Base-by-base conservation (phyloP, 225 moss, liverwort and hornwort genomes). In the Polytrichum commune region DNA sequence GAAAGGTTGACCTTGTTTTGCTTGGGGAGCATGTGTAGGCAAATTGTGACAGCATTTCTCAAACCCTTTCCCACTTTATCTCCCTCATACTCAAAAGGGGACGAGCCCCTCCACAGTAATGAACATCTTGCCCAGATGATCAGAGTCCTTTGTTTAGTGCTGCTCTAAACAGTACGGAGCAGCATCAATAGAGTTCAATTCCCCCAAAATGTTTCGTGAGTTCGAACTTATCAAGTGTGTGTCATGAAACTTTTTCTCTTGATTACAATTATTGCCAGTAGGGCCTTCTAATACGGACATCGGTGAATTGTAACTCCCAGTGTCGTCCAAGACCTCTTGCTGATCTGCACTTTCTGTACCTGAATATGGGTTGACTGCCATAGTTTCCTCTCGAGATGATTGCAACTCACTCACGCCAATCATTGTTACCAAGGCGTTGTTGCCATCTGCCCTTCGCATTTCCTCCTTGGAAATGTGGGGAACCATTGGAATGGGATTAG, bases 241-340 rank as follows among this genome's bases (percentile, higher is more conserved):
- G 46, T 46, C 46, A 46, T 46, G 46, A 46, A 7, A 29, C 28
- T 78, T 66, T 30, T 66, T 78, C 25, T 35, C 53, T 68, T 69
- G 62, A 60, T 46, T 67, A 63, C 35, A 69, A 55, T 13, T 63
- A 25, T 35, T 63, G 10, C 82, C 66, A 63, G 54, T 66, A 3
- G 79, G 77, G 62, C 82, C 82, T 29, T 82, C 74, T 33, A 85
- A 64, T 55, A 85, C 82, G 19, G 76, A 82, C 18, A 75, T 85
- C 4, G 85, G 82, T 23, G 79, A 82, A 33, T 29, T 72, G 66
- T 69, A 70, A 54, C 53, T 81, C 54, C 79, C 56, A 13, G 38
- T 53, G 62, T 78, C 74, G 62, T 82, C 76, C 23, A 38, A 73
- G 27, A 72, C 23, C 62, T 60, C 79, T 19, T 76, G 29, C 64